A percentile compares a stretch with the other conserved stretches of the same genome.
These are phyloP conservation scores for Salicornia ramosissima DNA, from an alignment of 148 eudicot species.

Conservation along the genomic window DNA sequence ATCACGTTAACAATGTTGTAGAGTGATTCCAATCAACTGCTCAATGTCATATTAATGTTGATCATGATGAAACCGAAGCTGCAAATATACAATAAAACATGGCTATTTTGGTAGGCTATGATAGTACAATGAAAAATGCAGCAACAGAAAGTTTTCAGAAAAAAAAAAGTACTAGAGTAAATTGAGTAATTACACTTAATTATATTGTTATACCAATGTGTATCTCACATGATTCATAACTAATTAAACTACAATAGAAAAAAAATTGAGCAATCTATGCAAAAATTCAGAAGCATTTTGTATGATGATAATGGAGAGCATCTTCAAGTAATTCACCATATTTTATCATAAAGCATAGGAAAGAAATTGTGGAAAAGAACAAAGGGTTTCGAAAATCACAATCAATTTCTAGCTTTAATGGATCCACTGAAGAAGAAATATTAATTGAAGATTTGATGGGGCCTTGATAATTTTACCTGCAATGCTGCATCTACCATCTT, in stretches of 20 bases:
- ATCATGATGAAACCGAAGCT: too few relatives aligned
- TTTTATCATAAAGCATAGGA: background rate
- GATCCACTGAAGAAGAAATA: background rate
- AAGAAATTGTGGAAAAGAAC: background rate
- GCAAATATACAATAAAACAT: too few relatives aligned
- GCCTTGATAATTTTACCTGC: slow-evolving; percentile 44
- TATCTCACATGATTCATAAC: too few relatives aligned
- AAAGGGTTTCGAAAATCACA: background rate
- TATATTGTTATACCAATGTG: too few relatives aligned
- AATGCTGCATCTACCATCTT: slow-evolving; percentile 82
- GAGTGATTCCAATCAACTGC: too few relatives aligned
- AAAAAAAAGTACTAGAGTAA: too few relatives aligned
- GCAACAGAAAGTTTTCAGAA: too few relatives aligned
- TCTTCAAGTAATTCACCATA: background rate
- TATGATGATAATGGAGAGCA: background rate
- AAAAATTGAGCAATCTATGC: background rate
- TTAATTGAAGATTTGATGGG: background rate
- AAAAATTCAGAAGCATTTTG: background rate
- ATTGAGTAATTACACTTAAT: too few relatives aligned
- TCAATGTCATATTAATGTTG: too few relatives aligned
- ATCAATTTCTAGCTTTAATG: background rate
- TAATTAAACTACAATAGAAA: background rate
- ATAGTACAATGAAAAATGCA: too few relatives aligned
- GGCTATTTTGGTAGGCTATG: too few relatives aligned
- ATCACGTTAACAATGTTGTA: too few relatives aligned